Base-by-base conservation (phyloP, 1,284 basidiomycete species). In the Irpex sp. region DNA sequence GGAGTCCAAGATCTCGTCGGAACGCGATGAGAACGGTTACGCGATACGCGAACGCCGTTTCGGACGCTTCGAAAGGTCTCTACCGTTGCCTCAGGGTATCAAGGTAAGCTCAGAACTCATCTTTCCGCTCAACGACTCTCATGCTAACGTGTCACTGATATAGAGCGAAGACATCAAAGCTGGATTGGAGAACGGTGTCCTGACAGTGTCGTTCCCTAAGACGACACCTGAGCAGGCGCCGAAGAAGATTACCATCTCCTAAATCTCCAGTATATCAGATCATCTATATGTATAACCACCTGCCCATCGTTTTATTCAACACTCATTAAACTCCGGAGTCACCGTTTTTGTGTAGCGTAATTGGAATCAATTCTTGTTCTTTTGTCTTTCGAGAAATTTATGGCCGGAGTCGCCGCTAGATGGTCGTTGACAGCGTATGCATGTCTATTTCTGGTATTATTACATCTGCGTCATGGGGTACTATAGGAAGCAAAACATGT, bases 41-140 rank as follows among this genome's bases (percentile, higher is more conserved):
- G 74, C 75, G 8, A 73, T 83, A n/a, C 77, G 79, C 44, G 83
- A 84, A 71, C 74, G 82, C 40, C 71, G 73, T 47, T 76, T 62
- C 47, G 82, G 81, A 49, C 79, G 73, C 55, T 81, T 82, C 66
- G 74, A 78, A n/a, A 75, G 83, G 31, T 75, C 73, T 0, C 37
- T 83, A 60, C 70, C 74, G 61, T 74, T 82, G 7, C 82, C 82
- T 55, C 68, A 71, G 60, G 81, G 82, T 2, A 72, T 78, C 57
- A 80, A 82, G 77, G 81, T 79, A 60, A 65, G 70, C 54, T 17
- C 15, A 31, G 5, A 31, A 59, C 21, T 8, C 31, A 15, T n/a
- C 13, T 52, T 17, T 13, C 9, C n/a, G 15, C 51, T n/a, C 5
- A 11, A 8, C 44, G 36, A 19, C 5, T 55, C 4, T 34, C 37